A percentile compares a stretch with the other conserved stretches of the same genome.
Evolutionary conservation across 2,329 filamentous ascomycete species (phyloP).

Genomic region (Trichophaea hybrida): DNA sequence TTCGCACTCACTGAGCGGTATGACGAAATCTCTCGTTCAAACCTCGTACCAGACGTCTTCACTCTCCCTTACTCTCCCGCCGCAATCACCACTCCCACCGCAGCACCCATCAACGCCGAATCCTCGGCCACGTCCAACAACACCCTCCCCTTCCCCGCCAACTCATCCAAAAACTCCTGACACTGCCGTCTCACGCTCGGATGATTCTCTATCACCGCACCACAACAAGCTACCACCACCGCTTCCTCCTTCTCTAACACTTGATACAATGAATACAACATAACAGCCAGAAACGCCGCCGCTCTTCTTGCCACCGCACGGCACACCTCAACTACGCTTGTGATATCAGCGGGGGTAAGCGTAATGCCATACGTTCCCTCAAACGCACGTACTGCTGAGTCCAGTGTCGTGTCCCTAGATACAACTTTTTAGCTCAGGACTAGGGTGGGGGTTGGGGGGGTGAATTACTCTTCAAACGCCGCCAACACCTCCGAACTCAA

Average conservation of each 20-base stretch:
- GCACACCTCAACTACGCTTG: neutral
- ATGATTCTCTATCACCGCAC: slow-evolving; percentile 6
- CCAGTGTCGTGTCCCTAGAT: too few relatives aligned
- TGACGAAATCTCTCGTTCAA: too few relatives aligned
- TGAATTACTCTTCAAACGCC: neutral
- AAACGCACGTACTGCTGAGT: neutral
- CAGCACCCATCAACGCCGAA: neutral
- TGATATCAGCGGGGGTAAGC: neutral
- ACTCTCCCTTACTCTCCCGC: neutral
- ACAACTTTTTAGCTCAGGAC: too few relatives aligned
- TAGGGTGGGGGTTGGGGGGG: too few relatives aligned
- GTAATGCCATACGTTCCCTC: neutral
- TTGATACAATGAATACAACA: neutral
- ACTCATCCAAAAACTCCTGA: slow-evolving; percentile 3
- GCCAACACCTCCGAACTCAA: neutral
- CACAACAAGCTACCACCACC: neutral
- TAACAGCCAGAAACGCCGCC: neutral
- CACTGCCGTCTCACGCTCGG: neutral
- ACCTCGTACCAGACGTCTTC: too few relatives aligned
- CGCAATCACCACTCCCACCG: neutral
- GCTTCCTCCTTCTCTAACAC: neutral
- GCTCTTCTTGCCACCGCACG: neutral
- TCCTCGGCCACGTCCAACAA: neutral
- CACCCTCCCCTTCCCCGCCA: neutral
- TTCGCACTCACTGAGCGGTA: too few relatives aligned